These are phyloP conservation scores for Byssoonygena ceratinophila DNA, from an alignment of 2,329 filamentous ascomycete genomes.

Conservation along the genomic window DNA sequence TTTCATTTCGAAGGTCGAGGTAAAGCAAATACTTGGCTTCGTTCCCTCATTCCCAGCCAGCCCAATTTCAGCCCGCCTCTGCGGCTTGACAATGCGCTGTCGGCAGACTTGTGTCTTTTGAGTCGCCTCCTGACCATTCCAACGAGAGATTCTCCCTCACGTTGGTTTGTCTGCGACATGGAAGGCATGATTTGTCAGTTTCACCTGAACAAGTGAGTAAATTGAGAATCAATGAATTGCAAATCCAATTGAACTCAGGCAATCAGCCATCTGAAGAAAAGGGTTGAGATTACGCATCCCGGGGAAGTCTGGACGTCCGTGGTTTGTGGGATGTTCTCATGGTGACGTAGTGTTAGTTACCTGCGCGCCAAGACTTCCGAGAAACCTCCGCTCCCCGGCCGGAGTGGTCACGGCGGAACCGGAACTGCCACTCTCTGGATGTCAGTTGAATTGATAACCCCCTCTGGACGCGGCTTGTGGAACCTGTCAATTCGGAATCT, in stretches of 20 bases:
- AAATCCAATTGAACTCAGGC: no score
- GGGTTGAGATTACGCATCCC: background rate
- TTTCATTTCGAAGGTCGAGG: background rate
- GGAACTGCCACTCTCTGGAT: no score
- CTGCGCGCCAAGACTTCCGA: background rate
- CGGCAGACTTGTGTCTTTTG: background rate
- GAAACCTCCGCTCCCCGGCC: background rate
- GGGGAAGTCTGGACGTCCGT: background rate
- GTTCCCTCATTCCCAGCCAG: background rate
- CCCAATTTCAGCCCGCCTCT: slow-evolving; percentile 1
- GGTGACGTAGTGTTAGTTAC: background rate
- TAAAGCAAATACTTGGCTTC: background rate
- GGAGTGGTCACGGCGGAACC: background rate
- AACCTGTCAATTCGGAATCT: no score
- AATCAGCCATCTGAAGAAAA: no score
- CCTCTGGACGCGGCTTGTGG: no score
- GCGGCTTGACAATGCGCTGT: background rate
- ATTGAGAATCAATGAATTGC: no score
- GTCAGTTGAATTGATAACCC: no score
- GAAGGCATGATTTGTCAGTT: background rate
- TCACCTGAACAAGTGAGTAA: background rate
- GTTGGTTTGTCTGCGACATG: background rate
- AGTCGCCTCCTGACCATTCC: slow-evolving; percentile 1
- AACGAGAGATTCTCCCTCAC: background rate
- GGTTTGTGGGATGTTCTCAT: background rate